Evolutionary conservation across 2,329 filamentous ascomycete species (phyloP), one percentile per base, ranked within the genome.

Genomic region (Aspergillus ruber): DNA sequence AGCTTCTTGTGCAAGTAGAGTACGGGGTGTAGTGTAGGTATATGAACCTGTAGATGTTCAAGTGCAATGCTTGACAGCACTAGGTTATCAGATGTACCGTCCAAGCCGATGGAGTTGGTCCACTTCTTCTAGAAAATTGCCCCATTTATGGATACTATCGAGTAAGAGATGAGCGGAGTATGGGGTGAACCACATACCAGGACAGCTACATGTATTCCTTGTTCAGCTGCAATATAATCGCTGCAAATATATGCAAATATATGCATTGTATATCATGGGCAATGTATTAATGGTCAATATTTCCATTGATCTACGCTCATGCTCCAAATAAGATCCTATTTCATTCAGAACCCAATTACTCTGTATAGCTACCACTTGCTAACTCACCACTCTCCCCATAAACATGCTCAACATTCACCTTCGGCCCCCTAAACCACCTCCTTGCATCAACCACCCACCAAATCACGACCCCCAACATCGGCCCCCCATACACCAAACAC

Each of bases 391-490:
- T 6, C 57, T 21, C 59, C 43, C 62, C 58, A 50, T 56, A 56
- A 10, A 60, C 60, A 64, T 82, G 79, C 55, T 81, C 76, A 21
- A 86, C 70, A 57, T 86, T 86, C 51, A 86, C 78, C 69, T 81
- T 84, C 0, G 84, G 83, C 0, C 84, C 84, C 57, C 80, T 83
- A 66, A 86, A 87, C 83, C 83, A 86, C 58, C 79, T 83, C 43
- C 73, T 73, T 8, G 83, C 83, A 54, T 78, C 76, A 4, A 86
- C 66, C 36, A 79, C 67, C 74, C 82, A 87, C 81, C 82, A 86
- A 12, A 83, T 64, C 2, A 74, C 67, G 4, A 81, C 72, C 3
- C 74, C 60, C 3, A 80, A 49, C 82, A 85, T 85, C 0, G 81
- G 78, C 2, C 70, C 82, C 4, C 82, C 83, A 64, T 83, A 86